phyloP scores from a whole-genome alignment of 2,329 filamentous ascomycete species.

The Ceratocystis ficicola region DNA sequence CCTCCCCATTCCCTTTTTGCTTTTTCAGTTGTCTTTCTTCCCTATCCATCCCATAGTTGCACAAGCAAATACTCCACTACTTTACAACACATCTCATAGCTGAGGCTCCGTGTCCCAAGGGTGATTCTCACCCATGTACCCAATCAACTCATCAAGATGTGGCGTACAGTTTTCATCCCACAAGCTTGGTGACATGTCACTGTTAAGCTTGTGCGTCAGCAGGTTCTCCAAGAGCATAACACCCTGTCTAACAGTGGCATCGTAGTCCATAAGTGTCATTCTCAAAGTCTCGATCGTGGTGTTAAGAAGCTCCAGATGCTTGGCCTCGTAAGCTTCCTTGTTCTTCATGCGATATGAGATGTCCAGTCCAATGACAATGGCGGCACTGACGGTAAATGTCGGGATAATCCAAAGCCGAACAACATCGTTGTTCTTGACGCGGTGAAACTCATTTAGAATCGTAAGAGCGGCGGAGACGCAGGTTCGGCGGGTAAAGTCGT shows the following conservation, averaged over 20 bases:
- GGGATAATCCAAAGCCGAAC: slow-evolving; percentile 22
- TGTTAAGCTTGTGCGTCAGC: not conserved
- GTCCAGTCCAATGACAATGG: slow-evolving; percentile 20
- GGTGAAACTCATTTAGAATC: slow-evolving; percentile 19
- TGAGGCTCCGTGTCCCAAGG: not conserved
- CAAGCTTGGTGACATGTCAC: not conserved
- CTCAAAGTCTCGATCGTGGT: slow-evolving; percentile 9
- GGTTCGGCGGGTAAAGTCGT: slow-evolving; percentile 18
- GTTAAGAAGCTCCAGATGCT: slow-evolving; percentile 17
- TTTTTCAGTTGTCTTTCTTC: not conserved
- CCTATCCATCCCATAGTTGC: not conserved
- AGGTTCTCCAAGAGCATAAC: slow-evolving; percentile 8
- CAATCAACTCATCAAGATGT: not conserved
- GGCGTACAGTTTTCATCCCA: slow-evolving; percentile 5
- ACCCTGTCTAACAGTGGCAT: slow-evolving; percentile 13
- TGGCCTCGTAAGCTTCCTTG: slow-evolving; percentile 9
- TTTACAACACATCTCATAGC: not conserved
- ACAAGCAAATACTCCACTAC: not conserved
- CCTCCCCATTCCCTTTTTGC: not conserved
- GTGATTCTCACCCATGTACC: not conserved
- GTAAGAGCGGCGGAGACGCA: slow-evolving; percentile 19
- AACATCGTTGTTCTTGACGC: slow-evolving; percentile 18
- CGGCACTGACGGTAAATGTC: slow-evolving; percentile 20
- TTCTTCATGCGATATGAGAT: slow-evolving; percentile 19
- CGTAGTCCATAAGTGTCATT: slow-evolving; percentile 5